phyloP scores from a whole-genome alignment of 2,329 filamentous ascomycete species.

The Chlorencoelia australis region DNA sequence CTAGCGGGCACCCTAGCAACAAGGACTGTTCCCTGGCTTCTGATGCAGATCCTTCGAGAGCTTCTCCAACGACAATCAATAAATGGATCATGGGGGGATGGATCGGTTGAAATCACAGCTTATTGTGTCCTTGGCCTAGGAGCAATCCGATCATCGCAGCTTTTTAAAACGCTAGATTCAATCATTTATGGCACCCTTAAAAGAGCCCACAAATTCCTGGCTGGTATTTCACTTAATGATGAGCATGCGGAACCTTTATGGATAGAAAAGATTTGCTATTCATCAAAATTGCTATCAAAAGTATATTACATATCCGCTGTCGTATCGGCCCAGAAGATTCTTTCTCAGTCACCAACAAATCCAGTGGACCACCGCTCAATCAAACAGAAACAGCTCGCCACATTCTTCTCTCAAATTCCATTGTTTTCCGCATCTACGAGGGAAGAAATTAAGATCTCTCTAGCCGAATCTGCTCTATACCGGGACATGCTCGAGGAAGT shows the following conservation, averaged over 20 bases:
- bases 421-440: neutral
- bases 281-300: neutral
- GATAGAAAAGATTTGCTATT: slow-evolving; percentile 1
- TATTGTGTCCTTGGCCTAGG: neutral
- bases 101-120: neutral
- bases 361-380: neutral
- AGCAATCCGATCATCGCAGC: neutral
- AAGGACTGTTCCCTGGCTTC: neutral
- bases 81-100: slow-evolving; percentile 1
- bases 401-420: neutral
- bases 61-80: neutral
- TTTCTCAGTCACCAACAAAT: neutral
- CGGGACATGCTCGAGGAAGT: neutral
- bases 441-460: neutral
- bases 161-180: neutral
- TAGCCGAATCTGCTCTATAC: neutral
- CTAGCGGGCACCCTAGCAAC: neutral
- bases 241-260: neutral
- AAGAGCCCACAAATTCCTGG: neutral
- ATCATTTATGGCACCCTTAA: neutral
- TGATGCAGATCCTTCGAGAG: neutral
- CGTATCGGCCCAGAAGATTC: neutral
- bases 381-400: neutral
- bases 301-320: neutral
- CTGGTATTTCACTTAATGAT: neutral